These are phyloP conservation scores for Jaapia argillacea DNA, from an alignment of 768 basidiomycete species.

Conservation along the genomic window DNA sequence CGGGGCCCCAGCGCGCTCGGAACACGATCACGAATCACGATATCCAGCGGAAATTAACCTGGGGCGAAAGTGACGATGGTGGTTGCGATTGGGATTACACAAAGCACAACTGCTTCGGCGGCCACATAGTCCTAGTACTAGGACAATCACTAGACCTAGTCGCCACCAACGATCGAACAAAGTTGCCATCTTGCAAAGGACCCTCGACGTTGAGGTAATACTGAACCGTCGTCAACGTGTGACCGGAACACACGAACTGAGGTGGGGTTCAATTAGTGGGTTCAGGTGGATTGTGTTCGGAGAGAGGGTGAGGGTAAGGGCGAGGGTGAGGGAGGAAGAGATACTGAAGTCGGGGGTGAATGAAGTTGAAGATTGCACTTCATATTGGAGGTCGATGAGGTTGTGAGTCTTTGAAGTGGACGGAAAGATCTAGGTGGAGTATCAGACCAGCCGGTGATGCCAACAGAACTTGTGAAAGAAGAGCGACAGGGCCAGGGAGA, in stretches of 20 bases:
- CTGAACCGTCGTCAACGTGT: constrained; percentile 2
- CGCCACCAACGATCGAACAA: background rate
- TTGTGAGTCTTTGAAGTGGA: constrained; percentile 3
- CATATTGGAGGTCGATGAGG: constrained; percentile 4
- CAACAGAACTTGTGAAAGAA: background rate
- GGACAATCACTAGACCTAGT: background rate
- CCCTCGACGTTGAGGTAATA: constrained; percentile 7
- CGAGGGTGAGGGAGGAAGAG: background rate
- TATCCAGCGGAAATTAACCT: too few relatives aligned
- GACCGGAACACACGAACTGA: background rate
- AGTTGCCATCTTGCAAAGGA: constrained; percentile 6
- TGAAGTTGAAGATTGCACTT: constrained; percentile 3
- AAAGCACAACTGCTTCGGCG: too few relatives aligned
- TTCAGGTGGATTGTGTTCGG: background rate
- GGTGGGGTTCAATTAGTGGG: too few relatives aligned
- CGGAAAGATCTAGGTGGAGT: constrained; percentile 2
- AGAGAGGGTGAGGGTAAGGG: background rate
- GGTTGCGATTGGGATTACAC: too few relatives aligned
- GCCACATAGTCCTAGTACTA: background rate
- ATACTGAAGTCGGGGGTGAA: constrained; percentile 2
- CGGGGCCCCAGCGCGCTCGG: too few relatives aligned
- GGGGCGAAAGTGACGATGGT: too few relatives aligned
- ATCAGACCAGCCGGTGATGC: too few relatives aligned
- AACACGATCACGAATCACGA: too few relatives aligned
- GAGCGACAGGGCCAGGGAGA: background rate